Conservation (phyloP, 2,329 filamentous ascomycete species). For the Fusarium sp. region DNA sequence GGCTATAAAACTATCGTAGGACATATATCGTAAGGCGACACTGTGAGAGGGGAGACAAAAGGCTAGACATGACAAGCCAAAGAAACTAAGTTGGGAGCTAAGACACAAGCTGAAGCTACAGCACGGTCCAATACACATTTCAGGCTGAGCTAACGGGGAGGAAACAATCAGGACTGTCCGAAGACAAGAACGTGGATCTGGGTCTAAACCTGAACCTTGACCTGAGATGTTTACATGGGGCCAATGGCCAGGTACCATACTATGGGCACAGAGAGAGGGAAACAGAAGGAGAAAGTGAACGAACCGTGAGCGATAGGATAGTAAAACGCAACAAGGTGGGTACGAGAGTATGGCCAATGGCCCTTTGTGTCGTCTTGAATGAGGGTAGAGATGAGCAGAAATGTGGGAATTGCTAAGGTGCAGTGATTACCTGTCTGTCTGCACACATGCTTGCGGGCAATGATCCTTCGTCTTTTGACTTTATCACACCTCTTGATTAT, state of each 20-base stretch:
- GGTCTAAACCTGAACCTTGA: constrained; percentile 19
- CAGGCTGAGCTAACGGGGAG: constrained; percentile 33
- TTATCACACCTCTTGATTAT: neutral
- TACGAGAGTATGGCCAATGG: constrained; percentile 25
- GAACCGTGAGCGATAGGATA: constrained; percentile 6
- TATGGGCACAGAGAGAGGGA: no score
- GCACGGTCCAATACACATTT: constrained; percentile 1
- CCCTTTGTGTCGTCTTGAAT: constrained; percentile 31
- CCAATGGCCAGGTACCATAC: no score
- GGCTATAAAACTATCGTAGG: neutral
- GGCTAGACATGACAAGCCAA: constrained; percentile 17
- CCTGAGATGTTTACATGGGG: constrained; percentile 6
- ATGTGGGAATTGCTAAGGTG: constrained; percentile 21
- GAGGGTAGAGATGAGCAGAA: constrained; percentile 24
- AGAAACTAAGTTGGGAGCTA: constrained; percentile 14
- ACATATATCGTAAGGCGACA: neutral
- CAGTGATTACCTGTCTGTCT: neutral
- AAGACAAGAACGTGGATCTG: constrained; percentile 14
- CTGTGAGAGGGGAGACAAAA: constrained; percentile 26
- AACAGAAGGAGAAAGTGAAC: constrained; percentile 13
- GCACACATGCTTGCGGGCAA: neutral
- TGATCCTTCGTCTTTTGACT: neutral
- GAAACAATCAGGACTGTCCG: constrained; percentile 14
- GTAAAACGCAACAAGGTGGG: constrained; percentile 40
- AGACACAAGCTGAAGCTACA: constrained; percentile 37